Conservation (phyloP, 352 stramenopile genomes). For the Phytophthora podocarpi region DNA sequence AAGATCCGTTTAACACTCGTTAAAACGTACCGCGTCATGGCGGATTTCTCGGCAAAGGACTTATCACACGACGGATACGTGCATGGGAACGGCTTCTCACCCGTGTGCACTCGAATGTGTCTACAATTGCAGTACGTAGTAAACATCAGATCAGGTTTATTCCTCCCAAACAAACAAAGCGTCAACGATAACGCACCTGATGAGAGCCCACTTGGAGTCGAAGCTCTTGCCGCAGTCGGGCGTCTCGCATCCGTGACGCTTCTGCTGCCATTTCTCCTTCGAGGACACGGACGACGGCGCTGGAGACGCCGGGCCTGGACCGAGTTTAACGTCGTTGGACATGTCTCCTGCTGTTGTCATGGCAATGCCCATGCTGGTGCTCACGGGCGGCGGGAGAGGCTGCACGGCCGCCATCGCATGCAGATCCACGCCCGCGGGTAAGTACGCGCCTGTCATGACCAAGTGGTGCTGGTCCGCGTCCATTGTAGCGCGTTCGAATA, state of each 20-base stretch:
- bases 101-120: conserved; percentile 88
- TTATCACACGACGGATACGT: conserved; percentile 86
- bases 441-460: conserved; percentile 13
- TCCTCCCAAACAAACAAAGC: neutral
- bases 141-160: conserved; percentile 20
- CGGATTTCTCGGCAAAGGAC: conserved; percentile 89
- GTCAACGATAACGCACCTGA: conserved; percentile 47
- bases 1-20: conserved; percentile 15
- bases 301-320: conserved; percentile 29
- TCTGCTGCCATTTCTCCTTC: conserved; percentile 70
- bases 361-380: conserved; percentile 19
- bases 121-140: conserved; percentile 35
- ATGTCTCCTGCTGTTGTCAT: conserved; percentile 28
- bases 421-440: conserved; percentile 23
- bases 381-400: conserved; percentile 17
- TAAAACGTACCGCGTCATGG: conserved; percentile 71
- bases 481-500: conserved; percentile 22
- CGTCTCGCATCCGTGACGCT: conserved; percentile 74
- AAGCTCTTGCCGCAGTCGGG: conserved; percentile 82
- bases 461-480: conserved; percentile 28
- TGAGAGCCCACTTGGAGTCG: conserved; percentile 86
- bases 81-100: conserved; percentile 88
- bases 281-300: conserved; percentile 46
- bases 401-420: conserved; percentile 20
- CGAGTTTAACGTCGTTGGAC: conserved; percentile 7